Percentiles rank a stretch among this genome's conserved stretches.
These are phyloP conservation scores for Leccinum ochraceum DNA, from an alignment of 768 basidiomycete species.

Conservation along the genomic window DNA sequence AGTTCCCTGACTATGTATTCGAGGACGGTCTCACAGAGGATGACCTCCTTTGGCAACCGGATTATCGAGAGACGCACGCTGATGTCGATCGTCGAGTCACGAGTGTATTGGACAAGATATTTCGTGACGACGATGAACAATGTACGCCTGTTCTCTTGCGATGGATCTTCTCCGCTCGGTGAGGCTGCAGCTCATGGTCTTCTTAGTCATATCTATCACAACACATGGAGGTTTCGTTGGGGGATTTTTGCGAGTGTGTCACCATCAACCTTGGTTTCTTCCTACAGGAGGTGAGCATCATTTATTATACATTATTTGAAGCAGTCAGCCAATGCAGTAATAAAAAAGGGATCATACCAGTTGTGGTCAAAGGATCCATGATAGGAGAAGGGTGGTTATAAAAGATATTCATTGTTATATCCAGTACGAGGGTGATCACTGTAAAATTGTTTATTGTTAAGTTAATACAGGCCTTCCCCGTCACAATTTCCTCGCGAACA, in stretches of 20 bases:
- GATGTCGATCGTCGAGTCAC: constrained; percentile 1
- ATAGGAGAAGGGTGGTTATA: background rate
- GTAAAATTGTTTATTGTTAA: background rate
- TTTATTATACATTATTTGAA: background rate
- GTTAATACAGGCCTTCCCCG: background rate
- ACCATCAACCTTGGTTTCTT: constrained; percentile 44
- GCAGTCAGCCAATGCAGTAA: background rate
- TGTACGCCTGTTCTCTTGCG: constrained; percentile 36
- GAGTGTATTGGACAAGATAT: constrained; percentile 55
- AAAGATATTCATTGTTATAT: background rate
- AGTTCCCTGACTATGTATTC: constrained; percentile 49
- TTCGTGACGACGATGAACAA: constrained; percentile 40
- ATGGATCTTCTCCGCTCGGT: background rate
- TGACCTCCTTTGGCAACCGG: constrained; percentile 53
- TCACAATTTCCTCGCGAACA: background rate
- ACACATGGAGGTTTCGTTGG: constrained; percentile 65
- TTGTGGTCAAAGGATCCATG: constrained; percentile 24
- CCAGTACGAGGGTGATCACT: background rate
- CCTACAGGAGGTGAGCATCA: constrained; percentile 64
- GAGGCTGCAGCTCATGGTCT: background rate
- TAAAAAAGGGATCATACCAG: constrained; percentile 25
- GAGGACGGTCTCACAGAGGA: constrained; percentile 59
- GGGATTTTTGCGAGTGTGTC: constrained; percentile 51
- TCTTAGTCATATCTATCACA: constrained; percentile 64
- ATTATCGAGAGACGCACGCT: constrained; percentile 9